Base-by-base conservation (phyloP, 2,329 filamentous ascomycete genomes). In the Talaromyces sp. region DNA sequence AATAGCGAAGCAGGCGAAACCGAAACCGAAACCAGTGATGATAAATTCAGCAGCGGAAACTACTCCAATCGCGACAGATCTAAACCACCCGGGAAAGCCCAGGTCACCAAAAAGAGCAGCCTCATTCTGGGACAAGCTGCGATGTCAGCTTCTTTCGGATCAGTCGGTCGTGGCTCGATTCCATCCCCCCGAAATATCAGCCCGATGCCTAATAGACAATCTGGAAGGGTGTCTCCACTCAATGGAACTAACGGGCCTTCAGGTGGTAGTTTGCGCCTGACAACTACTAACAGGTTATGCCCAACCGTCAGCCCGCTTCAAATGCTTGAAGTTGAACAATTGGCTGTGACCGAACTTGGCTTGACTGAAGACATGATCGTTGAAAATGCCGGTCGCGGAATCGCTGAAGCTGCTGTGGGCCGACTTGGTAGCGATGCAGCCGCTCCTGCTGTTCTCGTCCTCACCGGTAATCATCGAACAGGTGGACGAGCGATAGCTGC, bases 391-490 rank as follows among this genome's bases (percentile, higher is more conserved):
- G 94, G 91, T 19, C 87, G 94, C 31, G 91, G 92, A 50, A 91
- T 98, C 67, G 93, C 93, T 4, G 90, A 97, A 78, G 78, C 77
- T 25, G 90, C 93, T 33, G 89, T 92, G 0, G 83, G 96, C 62
- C 84, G 83, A 59, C 86, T 91, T 11, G 81, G 96, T 54, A 83
- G 83, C 60, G 78, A 81, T 58, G 79, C 82, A 43, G 78, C 82
- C 17, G 79, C 83, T 35, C 84, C 85, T 0, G 85, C 87, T 7
- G 82, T 89, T 59, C 87, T 96, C 25, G 87, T 98, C 7, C 83
- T 98, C n/a, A 93, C 92, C 0, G 94, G 95, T n/a, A 98, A 97
- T 76, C 94, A 97, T 77, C 92, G 92, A 69, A 93, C 90, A 0
- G 93, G 94, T 45, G 89, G 91, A 43, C 86, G 94, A 66, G 92